A percentile compares a stretch with the other conserved stretches of the same genome.
Conservation (phyloP, 768 basidiomycete genomes). For the Lactarius sanguifluus region DNA sequence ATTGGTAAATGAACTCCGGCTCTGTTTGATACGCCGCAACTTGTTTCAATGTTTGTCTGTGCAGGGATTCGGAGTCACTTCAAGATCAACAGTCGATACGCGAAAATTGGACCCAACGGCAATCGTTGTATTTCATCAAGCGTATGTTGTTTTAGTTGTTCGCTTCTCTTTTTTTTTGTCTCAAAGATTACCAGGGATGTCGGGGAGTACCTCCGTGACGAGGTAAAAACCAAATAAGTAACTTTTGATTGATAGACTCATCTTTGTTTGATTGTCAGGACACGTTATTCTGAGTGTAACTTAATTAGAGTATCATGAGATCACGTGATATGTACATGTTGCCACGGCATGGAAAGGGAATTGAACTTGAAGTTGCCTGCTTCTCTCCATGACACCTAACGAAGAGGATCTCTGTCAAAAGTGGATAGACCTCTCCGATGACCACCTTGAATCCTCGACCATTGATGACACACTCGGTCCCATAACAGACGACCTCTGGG, state of each 20-base stretch:
- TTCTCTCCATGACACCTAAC: conserved; percentile 17
- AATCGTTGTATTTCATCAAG: conserved; percentile 98
- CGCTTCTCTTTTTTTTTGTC: background rate
- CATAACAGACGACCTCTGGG: conserved; percentile 73
- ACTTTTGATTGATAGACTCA: conserved; percentile 6
- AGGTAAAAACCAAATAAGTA: conserved; percentile 49
- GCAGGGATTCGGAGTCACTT: conserved; percentile 97
- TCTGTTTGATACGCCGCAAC: conserved; percentile 3
- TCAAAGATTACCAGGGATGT: conserved; percentile 65
- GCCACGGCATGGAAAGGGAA: background rate
- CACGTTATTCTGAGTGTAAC: conserved; percentile 59
- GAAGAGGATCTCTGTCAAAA: conserved; percentile 36
- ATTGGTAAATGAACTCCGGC: conserved; percentile 48
- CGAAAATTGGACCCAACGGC: conserved; percentile 96
- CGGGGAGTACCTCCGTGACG: conserved; percentile 96
- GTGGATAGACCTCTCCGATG: conserved; percentile 60
- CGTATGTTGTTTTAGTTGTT: conserved; percentile 50
- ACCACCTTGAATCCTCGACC: conserved; percentile 52
- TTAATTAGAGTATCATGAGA: background rate
- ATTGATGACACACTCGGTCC: conserved; percentile 49
- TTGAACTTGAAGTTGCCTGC: background rate
- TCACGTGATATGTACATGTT: conserved; percentile 4
- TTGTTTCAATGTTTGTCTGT: conserved; percentile 8
- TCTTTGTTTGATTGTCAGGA: conserved; percentile 53
- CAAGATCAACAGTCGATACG: conserved; percentile 93